A percentile compares a stretch with the other conserved stretches of the same genome.
Conservation (phyloP, 163 green algal genomes). For the Trebouxia gelatinosa region DNA sequence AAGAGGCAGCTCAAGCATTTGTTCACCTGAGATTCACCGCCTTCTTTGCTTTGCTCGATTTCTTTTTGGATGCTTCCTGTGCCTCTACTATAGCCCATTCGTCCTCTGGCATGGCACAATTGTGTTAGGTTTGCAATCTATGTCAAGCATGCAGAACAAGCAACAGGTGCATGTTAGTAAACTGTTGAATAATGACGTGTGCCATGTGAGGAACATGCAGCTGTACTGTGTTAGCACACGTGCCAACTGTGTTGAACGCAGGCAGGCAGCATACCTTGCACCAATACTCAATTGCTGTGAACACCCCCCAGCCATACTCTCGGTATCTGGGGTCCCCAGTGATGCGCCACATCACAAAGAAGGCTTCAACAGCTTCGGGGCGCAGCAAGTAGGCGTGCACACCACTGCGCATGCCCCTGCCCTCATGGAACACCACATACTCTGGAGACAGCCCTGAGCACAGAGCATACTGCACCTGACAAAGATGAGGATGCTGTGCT, state of each 20-base stretch:
- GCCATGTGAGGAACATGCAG: too few relatives aligned
- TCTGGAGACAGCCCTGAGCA: constrained; percentile 33
- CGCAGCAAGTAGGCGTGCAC: constrained; percentile 68
- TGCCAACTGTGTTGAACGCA: neutral
- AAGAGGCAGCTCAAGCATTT: too few relatives aligned
- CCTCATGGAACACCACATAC: constrained; percentile 29
- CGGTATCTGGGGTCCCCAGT: constrained; percentile 84
- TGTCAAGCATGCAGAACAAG: too few relatives aligned
- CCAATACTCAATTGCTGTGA: constrained; percentile 61
- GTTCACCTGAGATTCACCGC: too few relatives aligned
- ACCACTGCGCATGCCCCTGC: constrained; percentile 10
- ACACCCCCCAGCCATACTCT: constrained; percentile 85
- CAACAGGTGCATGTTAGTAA: too few relatives aligned
- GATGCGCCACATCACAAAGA: constrained; percentile 86
- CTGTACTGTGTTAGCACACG: neutral
- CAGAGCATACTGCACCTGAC: neutral
- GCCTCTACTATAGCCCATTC: too few relatives aligned
- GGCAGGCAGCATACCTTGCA: constrained; percentile 3
- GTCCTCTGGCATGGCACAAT: too few relatives aligned
- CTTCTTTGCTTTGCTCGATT: too few relatives aligned
- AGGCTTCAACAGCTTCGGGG: constrained; percentile 87
- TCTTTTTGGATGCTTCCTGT: too few relatives aligned
- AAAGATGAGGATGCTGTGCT: too few relatives aligned
- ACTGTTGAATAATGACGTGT: too few relatives aligned
- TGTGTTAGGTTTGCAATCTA: too few relatives aligned